phyloP scores from a whole-genome alignment of 129 eudicot species.

The Pulicaria dysenterica region DNA sequence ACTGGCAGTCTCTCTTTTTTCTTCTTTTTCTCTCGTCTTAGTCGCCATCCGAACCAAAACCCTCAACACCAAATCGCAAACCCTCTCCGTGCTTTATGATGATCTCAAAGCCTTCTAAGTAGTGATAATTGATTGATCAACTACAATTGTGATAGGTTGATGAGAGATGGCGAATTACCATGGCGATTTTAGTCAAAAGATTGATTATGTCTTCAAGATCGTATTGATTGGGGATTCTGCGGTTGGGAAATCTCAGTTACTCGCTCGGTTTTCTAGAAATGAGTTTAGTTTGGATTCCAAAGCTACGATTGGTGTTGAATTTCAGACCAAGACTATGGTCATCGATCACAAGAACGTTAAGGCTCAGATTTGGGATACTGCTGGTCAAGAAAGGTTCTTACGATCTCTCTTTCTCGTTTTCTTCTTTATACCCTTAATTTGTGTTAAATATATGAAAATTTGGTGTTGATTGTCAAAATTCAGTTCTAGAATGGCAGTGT shows the following conservation, averaged over 20 bases:
- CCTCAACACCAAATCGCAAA: constrained; percentile 3
- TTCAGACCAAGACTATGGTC: constrained; percentile 57
- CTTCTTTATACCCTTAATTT: neutral
- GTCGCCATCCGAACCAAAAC: neutral
- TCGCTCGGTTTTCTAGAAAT: constrained; percentile 63
- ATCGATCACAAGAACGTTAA: constrained; percentile 67
- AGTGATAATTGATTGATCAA: neutral
- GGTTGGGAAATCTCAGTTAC: constrained; percentile 73
- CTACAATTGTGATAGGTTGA: neutral
- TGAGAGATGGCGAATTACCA: constrained; percentile 53
- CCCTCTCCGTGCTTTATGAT: neutral
- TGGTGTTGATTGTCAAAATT: too few relatives aligned
- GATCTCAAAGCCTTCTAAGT: neutral
- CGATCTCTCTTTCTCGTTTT: neutral
- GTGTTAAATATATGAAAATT: too few relatives aligned
- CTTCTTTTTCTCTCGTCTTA: constrained; percentile 4
- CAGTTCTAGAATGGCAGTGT: too few relatives aligned
- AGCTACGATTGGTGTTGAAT: constrained; percentile 79
- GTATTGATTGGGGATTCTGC: constrained; percentile 81
- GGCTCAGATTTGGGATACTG: constrained; percentile 92
- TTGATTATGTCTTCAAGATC: constrained; percentile 73
- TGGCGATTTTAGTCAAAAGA: constrained; percentile 59
- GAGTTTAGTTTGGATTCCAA: constrained; percentile 76
- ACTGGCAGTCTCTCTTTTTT: neutral
- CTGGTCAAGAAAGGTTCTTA: constrained; percentile 74